Conservation (phyloP, 2,329 filamentous ascomycete species). For the Coniochaeta sp. region DNA sequence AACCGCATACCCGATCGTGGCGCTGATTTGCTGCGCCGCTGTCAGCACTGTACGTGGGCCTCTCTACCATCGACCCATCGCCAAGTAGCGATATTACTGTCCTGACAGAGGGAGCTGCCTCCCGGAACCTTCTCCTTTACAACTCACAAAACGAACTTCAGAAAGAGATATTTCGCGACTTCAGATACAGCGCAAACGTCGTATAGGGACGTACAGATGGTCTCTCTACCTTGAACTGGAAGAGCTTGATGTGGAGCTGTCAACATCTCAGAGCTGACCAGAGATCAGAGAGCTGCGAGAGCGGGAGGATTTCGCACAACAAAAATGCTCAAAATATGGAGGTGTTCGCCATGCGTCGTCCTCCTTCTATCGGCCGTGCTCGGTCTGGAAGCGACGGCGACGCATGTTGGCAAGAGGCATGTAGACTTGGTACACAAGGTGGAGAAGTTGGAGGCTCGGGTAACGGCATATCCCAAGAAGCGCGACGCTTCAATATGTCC, state of each 20-base stretch:
- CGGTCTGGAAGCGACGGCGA: conserved; percentile 14
- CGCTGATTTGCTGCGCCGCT: conserved; percentile 1
- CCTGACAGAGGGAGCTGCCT: background rate
- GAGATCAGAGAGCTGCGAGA: conserved; percentile 1
- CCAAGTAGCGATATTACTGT: background rate
- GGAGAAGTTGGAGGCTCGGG: conserved; percentile 16
- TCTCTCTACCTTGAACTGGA: background rate
- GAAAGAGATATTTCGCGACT: background rate
- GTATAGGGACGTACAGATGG: background rate
- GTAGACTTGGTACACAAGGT: conserved; percentile 16
- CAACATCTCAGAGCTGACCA: background rate
- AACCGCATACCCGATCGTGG: background rate
- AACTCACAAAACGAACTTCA: background rate
- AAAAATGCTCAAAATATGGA: conserved; percentile 18
- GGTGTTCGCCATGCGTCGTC: conserved; percentile 17
- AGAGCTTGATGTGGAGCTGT: background rate
- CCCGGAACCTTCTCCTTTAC: background rate
- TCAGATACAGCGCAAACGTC: no score
- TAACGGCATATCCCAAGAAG: conserved; percentile 12
- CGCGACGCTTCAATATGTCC: conserved; percentile 17
- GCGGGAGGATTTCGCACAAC: background rate
- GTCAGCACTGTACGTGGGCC: background rate
- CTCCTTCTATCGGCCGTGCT: conserved; percentile 16
- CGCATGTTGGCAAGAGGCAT: conserved; percentile 15
- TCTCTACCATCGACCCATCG: background rate